Evolutionary conservation across 2,329 filamentous ascomycete genomes (phyloP), one percentile per base, ranked within the genome.

Genomic region (Erysiphe pulchra): DNA sequence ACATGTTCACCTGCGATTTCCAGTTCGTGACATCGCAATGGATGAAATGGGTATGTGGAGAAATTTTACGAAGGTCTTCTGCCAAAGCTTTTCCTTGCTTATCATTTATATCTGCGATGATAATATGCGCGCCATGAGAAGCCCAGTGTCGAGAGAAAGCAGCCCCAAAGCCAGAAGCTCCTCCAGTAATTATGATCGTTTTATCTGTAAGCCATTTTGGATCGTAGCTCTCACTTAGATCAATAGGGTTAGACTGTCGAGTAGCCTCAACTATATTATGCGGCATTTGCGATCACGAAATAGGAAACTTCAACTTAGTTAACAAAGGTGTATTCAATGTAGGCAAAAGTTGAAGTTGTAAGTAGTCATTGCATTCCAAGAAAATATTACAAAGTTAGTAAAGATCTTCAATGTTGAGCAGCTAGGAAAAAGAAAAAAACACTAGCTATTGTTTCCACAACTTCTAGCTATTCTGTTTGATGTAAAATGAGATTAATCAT

Each of bases 1-100:
- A 82, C 46, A 80, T 64, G 28, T 65, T 61, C 41, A 74, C 69
- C 54, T 80, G 76, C 6, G 69, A 71, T 39, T 71, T 61, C 73
- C 75, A 81, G 50, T 68, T 63, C 1, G 71, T 73, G 10, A 81
- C 76, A 59, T 81, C 70, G 62, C 73, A 77, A 52, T 68, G 63
- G 45, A 73, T 60, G 55, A 71, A 78, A 54, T 69, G 62, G 48
- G 71, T 67, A 24, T 66, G 60, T 44, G 59, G 51, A 31, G 57
- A 62, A 48, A 54, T 55, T 38, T 61, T 54, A 38, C 67, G 64
- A 36, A 77, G 59, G 28, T 68, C 62, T 12, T 68, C 66, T 9
- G 73, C 66, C 20, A 80, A 62, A 18, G 62, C 57, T 50, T 71
- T 64, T 20, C 75, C 75, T 10, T 62, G 63, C 16, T 58, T 50